Base-by-base conservation (phyloP, 208 protist species). In the Leishmania martiniquensis region DNA sequence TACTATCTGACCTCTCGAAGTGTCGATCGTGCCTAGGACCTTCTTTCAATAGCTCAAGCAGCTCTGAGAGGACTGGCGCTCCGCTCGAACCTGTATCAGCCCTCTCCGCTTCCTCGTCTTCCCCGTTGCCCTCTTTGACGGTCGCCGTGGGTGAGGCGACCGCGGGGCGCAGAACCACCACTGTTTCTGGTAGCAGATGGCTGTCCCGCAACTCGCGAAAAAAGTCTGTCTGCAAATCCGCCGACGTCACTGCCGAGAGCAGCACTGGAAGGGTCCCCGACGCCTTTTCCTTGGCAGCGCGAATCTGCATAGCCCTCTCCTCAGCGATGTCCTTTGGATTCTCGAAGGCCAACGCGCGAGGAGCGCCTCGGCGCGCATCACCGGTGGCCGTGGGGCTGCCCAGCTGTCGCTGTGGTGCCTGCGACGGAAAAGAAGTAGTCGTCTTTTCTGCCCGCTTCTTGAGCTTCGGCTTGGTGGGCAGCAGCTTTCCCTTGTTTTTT, bases 231-330 rank as follows among this genome's bases (percentile, higher is more conserved):
- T 83, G 49, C 7, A 83, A 51, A 51, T 77, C 75, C 1, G 37
- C 71, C 25, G 67, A 4, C 15, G 80, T 72, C n/a, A 82, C 9
- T 62, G 77, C 83, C 42, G 71, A 76, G 42, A 97, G 79, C 22
- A 97, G 88, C 66, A 95, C 60, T 9, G 93, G 93, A 60, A 87
- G 78, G 37, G 79, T 67, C 42, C 75, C 69, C 13, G 81, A 68
- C 51, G 12, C 49, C 54, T 78, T 77, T 34, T 86, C 65, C 63
- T 91, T 80, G 4, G 72, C 73, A 7, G 87, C 85, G 25, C 55
- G 60, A 66, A 94, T 87, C 6, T 67, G 82, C 60, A 69, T 82
- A 72, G 66, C 73, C 37, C 89, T 85, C 29, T 84, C 72, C 52
- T 84, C 81, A 57, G 88, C 76, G n/a, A 85, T 79, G 57, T 42